Evolutionary conservation across 805 yeast species (phyloP).

Genomic region (Ogataea nitratoaversa): DNA sequence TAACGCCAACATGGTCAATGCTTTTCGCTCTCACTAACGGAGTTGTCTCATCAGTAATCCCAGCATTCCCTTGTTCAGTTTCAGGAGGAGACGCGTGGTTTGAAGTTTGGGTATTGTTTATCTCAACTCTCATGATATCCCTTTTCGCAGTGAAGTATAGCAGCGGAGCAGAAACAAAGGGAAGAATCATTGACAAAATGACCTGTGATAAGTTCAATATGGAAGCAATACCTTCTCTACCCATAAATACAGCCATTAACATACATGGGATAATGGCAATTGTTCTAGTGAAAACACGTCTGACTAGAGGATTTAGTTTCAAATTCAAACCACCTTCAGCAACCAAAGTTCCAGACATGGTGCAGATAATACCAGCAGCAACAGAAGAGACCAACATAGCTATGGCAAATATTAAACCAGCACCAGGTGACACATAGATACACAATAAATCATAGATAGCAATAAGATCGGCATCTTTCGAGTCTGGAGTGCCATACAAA

Average conservation of each 20-base stretch:
- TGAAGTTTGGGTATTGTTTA: constrained; percentile 14
- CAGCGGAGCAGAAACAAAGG: constrained; percentile 81
- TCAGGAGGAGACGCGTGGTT: not conserved
- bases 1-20: constrained; percentile 11
- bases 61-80: not conserved
- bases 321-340: constrained; percentile 87
- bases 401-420: constrained; percentile 79
- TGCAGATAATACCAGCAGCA: constrained; percentile 89
- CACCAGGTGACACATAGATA: constrained; percentile 60
- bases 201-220: constrained; percentile 88
- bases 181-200: constrained; percentile 73
- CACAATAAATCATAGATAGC: constrained; percentile 67
- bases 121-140: constrained; percentile 60
- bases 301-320: constrained; percentile 74
- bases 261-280: constrained; percentile 82
- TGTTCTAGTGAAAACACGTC: constrained; percentile 72
- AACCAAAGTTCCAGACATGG: constrained; percentile 90
- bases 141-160: constrained; percentile 74
- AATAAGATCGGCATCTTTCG: constrained; percentile 76
- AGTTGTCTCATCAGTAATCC: constrained; percentile 2
- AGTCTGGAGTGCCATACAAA: constrained; percentile 64
- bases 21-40: constrained; percentile 12
- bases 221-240: constrained; percentile 63
- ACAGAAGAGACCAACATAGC: constrained; percentile 85
- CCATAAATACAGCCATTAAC: constrained; percentile 64